phyloP scores from a whole-genome alignment of 78 protist genomes.

The Mantamonas sphyraenae region DNA sequence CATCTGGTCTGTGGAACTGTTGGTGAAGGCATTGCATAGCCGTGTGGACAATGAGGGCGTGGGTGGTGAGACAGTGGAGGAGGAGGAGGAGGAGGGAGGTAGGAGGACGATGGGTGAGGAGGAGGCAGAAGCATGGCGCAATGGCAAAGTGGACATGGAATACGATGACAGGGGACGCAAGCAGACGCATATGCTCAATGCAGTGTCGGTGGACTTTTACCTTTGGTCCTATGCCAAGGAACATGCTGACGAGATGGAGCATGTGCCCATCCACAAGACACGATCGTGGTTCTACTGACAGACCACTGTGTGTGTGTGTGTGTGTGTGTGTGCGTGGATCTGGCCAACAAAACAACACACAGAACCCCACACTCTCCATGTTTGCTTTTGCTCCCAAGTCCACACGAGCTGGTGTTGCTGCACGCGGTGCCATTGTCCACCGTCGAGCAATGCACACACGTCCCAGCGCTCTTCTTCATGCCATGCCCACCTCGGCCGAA shows the following conservation, averaged over 20 bases:
- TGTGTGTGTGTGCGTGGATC: too few relatives aligned
- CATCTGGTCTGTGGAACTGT: slow-evolving; percentile 20
- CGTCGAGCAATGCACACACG: too few relatives aligned
- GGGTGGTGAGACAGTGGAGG: neutral
- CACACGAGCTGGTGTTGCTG: too few relatives aligned
- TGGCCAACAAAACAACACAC: too few relatives aligned
- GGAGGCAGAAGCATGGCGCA: neutral
- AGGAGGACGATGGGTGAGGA: neutral
- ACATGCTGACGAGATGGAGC: neutral
- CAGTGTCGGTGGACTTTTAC: slow-evolving; percentile 32
- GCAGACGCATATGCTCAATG: slow-evolving; percentile 11
- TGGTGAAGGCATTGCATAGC: neutral
- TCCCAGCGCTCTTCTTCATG: too few relatives aligned
- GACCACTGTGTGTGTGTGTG: too few relatives aligned
- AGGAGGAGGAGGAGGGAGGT: neutral
- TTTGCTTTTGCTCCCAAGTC: too few relatives aligned
- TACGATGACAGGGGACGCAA: too few relatives aligned
- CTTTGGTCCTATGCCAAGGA: slow-evolving; percentile 38
- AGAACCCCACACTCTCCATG: too few relatives aligned
- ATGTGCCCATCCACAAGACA: slow-evolving; percentile 28
- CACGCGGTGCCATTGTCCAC: too few relatives aligned
- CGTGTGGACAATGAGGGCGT: neutral
- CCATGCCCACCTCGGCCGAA: too few relatives aligned
- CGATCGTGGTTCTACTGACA: slow-evolving; percentile 24
- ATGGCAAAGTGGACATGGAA: too few relatives aligned